These are phyloP conservation scores for Dipteronia sinensis DNA, from an alignment of 345 rosid species.

Conservation along the genomic window DNA sequence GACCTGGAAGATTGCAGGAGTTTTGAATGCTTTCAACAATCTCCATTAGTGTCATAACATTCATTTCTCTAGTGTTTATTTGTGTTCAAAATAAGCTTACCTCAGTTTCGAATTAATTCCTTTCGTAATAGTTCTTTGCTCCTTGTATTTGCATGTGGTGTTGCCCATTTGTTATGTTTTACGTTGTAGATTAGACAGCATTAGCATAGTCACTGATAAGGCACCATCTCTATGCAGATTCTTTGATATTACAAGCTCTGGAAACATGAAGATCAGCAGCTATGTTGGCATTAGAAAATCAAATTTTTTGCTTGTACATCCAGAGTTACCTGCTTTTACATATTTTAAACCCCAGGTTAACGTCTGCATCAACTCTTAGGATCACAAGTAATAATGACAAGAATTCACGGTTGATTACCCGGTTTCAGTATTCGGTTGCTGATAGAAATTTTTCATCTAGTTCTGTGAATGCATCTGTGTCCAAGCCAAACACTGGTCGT, in stretches of 20 bases:
- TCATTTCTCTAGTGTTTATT: neutral
- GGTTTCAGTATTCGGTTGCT: slow-evolving; percentile 44
- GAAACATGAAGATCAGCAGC: slow-evolving; percentile 58
- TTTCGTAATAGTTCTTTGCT: neutral
- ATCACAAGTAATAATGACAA: slow-evolving; percentile 35
- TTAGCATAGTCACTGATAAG: slow-evolving; percentile 2
- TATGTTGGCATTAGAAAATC: slow-evolving; percentile 56
- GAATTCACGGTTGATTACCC: slow-evolving; percentile 32
- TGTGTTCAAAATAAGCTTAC: neutral
- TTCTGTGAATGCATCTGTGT: slow-evolving; percentile 39
- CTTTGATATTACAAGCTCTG: neutral
- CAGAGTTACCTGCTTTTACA: slow-evolving; percentile 52
- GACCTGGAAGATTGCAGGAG: neutral
- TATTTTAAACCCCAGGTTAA: slow-evolving; percentile 30
- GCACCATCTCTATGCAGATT: slow-evolving; percentile 27
- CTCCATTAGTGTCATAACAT: neutral
- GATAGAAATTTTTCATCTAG: slow-evolving; percentile 49
- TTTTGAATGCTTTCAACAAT: neutral
- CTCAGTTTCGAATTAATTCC: neutral
- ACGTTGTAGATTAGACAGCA: neutral
- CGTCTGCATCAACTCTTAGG: slow-evolving; percentile 26
- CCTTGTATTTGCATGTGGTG: neutral
- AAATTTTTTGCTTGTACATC: slow-evolving; percentile 53
- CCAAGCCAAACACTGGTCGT: slow-evolving; percentile 31
- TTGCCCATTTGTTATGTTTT: neutral